Evolutionary conservation across 208 protist species (phyloP), one percentile per base, ranked within the genome.

Genomic region (Trypanosoma cruzi): DNA sequence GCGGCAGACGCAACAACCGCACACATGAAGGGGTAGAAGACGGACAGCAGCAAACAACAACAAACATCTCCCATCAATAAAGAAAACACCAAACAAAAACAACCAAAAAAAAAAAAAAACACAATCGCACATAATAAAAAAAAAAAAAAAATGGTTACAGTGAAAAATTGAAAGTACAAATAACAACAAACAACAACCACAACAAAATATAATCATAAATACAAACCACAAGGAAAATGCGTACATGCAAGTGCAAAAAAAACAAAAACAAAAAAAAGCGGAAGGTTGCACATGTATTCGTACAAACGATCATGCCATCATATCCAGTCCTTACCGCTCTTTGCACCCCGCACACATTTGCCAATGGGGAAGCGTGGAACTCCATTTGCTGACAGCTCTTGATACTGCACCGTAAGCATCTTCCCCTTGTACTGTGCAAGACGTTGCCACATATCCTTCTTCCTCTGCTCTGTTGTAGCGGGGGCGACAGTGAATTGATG

Each of bases 341-440:
- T 82, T 0, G 79, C 71, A 16, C 89, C 89, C 32, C 92, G 85
- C 16, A 97, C 78, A 50, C 73, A 83, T 62, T 95, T 97, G 14
- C 85, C 89, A 10, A 94, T 78, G 3, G 92, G 92, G 66, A 97
- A 97, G 0, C 92, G 85, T 26, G 92, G 92, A 8, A 97, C 79
- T 7, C 92, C 88, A 57, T 93, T 85, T 1, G 85, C 52, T 13
- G 92, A 89, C 14, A 94, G 79, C 59, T 93, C 81, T 46, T 95
- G 89, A 66, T 84, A 97, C 69, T 94, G 89, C 75, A 97, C 92
- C n/a, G 89, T 97, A 40, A 94, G 64, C 26, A 81, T 81, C 58
- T 91, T 92, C n/a, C 92, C 92, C 24, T 77, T 83, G 77, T 91
- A 94, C 26, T 63, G 44, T n/a, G 64, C 71, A 57, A 75, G 40